Conservation (phyloP, 2,329 filamentous ascomycete species). For the Akanthomyces lecanii region DNA sequence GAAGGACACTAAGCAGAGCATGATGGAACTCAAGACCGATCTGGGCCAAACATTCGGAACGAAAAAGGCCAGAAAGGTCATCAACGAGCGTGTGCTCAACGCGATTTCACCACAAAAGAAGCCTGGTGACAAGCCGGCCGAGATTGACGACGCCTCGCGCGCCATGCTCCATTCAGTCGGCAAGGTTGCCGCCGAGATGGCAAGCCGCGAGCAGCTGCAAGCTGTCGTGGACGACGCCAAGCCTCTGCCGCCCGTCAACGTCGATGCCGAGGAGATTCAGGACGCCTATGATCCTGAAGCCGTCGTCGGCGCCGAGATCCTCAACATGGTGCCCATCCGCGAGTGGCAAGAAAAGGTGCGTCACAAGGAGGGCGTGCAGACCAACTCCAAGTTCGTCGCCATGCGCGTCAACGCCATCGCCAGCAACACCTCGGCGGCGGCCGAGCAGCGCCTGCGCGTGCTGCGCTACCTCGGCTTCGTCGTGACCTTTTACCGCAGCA, state of each 20-base stretch:
- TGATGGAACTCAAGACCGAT: conserved; percentile 59
- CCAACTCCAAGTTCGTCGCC: conserved; percentile 62
- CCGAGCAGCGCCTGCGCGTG: conserved; percentile 50
- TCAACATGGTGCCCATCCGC: conserved; percentile 63
- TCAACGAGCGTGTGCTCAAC: conserved; percentile 65
- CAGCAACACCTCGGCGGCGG: conserved; percentile 34
- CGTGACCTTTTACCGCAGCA: conserved; percentile 48
- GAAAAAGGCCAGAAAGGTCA: conserved; percentile 78
- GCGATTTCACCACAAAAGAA: conserved; percentile 53
- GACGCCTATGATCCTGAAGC: conserved; percentile 67
- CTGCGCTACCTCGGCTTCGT: conserved; percentile 58
- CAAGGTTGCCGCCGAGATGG: conserved; percentile 59
- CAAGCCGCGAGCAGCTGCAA: conserved; percentile 61
- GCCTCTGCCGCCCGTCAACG: conserved; percentile 67
- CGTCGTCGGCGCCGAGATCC: conserved; percentile 63
- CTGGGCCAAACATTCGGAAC: conserved; percentile 79
- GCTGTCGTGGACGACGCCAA: conserved; percentile 63
- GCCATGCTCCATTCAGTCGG: conserved; percentile 63
- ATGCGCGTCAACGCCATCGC: conserved; percentile 53
- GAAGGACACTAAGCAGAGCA: conserved; percentile 41
- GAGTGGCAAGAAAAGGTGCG: conserved; percentile 70
- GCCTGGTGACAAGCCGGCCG: conserved; percentile 36
- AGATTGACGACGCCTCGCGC: conserved; percentile 51
- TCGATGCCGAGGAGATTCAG: conserved; percentile 60
- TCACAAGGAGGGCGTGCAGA: conserved; percentile 51